These are phyloP conservation scores for Neonectria ditissima DNA, from an alignment of 2,329 filamentous ascomycete species.

Conservation along the genomic window DNA sequence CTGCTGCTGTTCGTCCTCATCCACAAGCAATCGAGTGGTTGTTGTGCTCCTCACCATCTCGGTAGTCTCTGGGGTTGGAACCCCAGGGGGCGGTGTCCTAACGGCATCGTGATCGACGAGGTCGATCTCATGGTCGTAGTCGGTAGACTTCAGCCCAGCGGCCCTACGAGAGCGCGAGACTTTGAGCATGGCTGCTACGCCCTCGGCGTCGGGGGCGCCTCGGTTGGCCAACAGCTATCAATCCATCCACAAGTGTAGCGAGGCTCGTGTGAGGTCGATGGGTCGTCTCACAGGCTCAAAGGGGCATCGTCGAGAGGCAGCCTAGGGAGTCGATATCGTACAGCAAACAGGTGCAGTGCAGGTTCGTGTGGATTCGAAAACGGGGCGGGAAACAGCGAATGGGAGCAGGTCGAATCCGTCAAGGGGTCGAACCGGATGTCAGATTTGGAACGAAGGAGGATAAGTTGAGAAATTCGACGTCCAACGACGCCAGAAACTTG, in stretches of 20 bases:
- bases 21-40: constrained; percentile 40
- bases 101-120: constrained; percentile 69
- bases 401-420: not conserved
- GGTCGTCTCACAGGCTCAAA: constrained; percentile 17
- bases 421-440: not conserved
- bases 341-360: not conserved
- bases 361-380: not conserved
- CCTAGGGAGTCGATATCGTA: constrained; percentile 4
- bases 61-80: constrained; percentile 36
- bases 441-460: not conserved
- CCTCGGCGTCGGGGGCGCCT: constrained; percentile 36
- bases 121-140: constrained; percentile 78
- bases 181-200: constrained; percentile 46
- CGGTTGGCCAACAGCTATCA: constrained; percentile 24
- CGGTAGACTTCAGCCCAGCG: constrained; percentile 65
- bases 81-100: constrained; percentile 38
- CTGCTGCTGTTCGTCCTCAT: constrained; percentile 33
- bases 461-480: constrained; percentile 1
- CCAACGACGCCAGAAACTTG: constrained; percentile 13
- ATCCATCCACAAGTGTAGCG: constrained; percentile 27
- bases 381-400: not conserved
- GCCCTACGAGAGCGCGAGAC: constrained; percentile 67
- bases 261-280: constrained; percentile 21
- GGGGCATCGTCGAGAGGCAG: constrained; percentile 30
- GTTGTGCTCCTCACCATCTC: constrained; percentile 38